phyloP scores from a whole-genome alignment of 306 rosid genomes.

The Corylus americana region DNA sequence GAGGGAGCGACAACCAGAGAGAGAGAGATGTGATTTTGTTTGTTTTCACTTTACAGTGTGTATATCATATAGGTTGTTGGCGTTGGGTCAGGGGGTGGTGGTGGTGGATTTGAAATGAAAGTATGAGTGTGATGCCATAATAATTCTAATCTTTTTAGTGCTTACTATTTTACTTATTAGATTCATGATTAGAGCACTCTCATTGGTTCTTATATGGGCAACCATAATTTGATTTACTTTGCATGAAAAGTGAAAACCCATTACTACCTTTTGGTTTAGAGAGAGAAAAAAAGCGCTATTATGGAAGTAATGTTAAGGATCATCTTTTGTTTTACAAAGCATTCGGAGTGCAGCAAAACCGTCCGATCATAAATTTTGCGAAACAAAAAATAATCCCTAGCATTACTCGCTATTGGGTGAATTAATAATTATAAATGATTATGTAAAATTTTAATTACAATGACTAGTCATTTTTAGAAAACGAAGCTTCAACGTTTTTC shows the following conservation, averaged over 20 bases:
- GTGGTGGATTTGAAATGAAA: slow-evolving; percentile 7
- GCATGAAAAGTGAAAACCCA: background rate
- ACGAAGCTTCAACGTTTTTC: no score
- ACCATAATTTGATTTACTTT: background rate
- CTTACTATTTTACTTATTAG: background rate
- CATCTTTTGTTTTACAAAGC: no score
- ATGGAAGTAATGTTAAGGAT: no score
- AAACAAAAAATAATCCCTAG: no score
- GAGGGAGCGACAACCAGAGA: background rate
- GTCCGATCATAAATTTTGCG: no score
- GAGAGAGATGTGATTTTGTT: slow-evolving; percentile 23
- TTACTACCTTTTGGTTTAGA: background rate
- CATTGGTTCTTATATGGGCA: background rate
- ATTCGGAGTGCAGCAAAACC: no score
- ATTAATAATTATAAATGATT: no score
- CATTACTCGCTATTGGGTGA: no score
- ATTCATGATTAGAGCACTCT: slow-evolving; percentile 11
- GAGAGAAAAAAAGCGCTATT: no score
- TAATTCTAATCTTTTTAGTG: slow-evolving; percentile 11
- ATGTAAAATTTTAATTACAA: no score
- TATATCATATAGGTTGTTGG: background rate
- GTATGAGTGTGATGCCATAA: slow-evolving; percentile 34
- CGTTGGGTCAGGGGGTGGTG: background rate
- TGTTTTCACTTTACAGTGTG: slow-evolving; percentile 41
- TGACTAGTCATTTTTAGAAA: no score